Evolutionary conservation across 2,329 filamentous ascomycete genomes (phyloP), one percentile per base, ranked within the genome.

Genomic region (Phyllosticta citribraziliensis): DNA sequence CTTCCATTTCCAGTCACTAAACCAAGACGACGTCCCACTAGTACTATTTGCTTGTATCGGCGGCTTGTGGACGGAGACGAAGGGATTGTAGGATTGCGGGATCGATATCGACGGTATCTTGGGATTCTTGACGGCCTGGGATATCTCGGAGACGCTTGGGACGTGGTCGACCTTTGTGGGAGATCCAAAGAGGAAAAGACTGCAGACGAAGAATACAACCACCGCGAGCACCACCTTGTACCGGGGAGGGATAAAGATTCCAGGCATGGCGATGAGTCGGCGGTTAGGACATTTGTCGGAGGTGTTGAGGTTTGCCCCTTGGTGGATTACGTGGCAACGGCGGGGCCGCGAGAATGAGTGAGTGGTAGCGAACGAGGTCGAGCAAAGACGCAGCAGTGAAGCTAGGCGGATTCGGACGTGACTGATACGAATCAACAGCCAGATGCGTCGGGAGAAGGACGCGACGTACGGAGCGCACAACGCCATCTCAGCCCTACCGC

Each of bases 1-100:
- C 67, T 89, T 81, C 91, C 92, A 97, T 71, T 88, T 90, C 86
- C 88, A 95, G 73, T 96, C 87, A 65, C 84, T 86, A 75, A 91
- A 89, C 93, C 93, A 97, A 63, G 85, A 86, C 35, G 88, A 86
- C 64, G 88, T 88, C 56, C 87, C 88, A 70, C 84, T 86, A 5
- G 88, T 88, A 70, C 89, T 92, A 72, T 93, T 90, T 65, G 85
- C 84, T 72, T 92, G 88, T 58, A 86, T 82, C 2, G 87, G 84
- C 2, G 87, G 85, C 19, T 85, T 82, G 72, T 95, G 90, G 11
- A 85, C 82, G 20, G 85, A 82, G 51, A 82, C 81, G 72, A 93
- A 92, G 0, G 86, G 88, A 66, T 87, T 87, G 66, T 82, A 74
- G 20, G 72, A 66, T 9, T 69, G 66, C 52, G 73, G 68, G 51